These are phyloP conservation scores for Opeltia flavorubescens DNA, from an alignment of 495 filamentous ascomycete genomes.

Conservation along the genomic window DNA sequence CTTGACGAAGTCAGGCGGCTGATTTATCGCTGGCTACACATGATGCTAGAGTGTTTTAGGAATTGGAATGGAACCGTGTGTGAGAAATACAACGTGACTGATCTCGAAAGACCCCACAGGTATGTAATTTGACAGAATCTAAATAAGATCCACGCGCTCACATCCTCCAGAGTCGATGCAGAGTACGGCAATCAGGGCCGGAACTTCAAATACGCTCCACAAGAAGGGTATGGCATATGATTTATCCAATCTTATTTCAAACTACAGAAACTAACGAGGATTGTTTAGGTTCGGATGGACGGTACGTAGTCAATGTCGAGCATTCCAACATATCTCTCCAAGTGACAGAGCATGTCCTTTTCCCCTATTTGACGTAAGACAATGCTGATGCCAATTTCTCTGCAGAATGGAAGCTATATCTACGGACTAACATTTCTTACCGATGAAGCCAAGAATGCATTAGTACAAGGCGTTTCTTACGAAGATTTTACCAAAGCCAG, in stretches of 20 bases:
- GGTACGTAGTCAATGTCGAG: neutral
- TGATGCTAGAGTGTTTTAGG: conserved; percentile 93
- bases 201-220: conserved; percentile 85
- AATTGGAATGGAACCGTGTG: conserved; percentile 97
- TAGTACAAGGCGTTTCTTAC: conserved; percentile 72
- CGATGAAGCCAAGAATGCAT: conserved; percentile 68
- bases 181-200: conserved; percentile 95
- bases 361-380: neutral
- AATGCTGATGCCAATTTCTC: no score
- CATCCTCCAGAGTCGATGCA: conserved; percentile 59
- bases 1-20: conserved; percentile 74
- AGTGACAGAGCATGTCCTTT: neutral
- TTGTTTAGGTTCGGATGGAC: conserved; percentile 85
- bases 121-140: no score
- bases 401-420: conserved; percentile 77
- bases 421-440: conserved; percentile 75
- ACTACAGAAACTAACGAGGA: neutral
- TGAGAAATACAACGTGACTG: conserved; percentile 95
- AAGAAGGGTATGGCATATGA: conserved; percentile 69
- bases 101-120: conserved; percentile 75
- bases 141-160: no score
- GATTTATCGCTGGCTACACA: conserved; percentile 90
- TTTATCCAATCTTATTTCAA: no score
- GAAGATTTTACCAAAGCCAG: conserved; percentile 37
- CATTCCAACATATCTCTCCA: neutral